A percentile compares a stretch with the other conserved stretches of the same genome.
phyloP scores from a whole-genome alignment of 2,329 filamentous ascomycete species.

The Nothophoma quercina region DNA sequence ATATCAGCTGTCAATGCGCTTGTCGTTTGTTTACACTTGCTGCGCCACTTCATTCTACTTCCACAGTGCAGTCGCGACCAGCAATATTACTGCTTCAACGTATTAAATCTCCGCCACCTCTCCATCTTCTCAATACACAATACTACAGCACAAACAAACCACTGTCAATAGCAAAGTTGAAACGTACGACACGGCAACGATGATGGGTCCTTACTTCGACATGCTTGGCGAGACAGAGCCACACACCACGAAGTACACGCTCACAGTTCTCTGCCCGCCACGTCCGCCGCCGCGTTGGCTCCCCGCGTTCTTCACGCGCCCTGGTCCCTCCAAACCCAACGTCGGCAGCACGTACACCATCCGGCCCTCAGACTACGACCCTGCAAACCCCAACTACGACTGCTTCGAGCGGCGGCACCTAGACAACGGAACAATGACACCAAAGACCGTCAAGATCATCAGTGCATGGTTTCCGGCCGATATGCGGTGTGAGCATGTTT shows the following conservation, averaged over 20 bases:
- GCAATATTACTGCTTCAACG: background rate
- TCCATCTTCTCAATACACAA: no score
- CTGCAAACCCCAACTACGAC: constrained; percentile 22
- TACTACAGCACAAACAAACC: no score
- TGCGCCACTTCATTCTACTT: background rate
- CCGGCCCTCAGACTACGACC: constrained; percentile 13
- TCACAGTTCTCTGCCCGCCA: constrained; percentile 27
- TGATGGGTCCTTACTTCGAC: constrained; percentile 25
- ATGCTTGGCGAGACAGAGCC: constrained; percentile 29
- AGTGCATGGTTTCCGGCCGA: constrained; percentile 24
- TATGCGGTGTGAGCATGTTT: constrained; percentile 35
- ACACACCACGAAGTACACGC: constrained; percentile 32
- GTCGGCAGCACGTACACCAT: constrained; percentile 13
- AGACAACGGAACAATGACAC: constrained; percentile 17
- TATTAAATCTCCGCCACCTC: background rate
- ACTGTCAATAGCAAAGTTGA: background rate
- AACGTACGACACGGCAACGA: background rate
- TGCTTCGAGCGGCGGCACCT: constrained; percentile 25
- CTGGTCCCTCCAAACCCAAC: constrained; percentile 3
- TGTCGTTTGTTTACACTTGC: background rate
- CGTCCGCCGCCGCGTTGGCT: constrained; percentile 29
- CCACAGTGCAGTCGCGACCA: background rate
- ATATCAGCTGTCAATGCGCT: background rate
- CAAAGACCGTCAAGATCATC: constrained; percentile 23
- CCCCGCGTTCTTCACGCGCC: constrained; percentile 25